Percentiles rank a stretch among this genome's conserved stretches.
Evolutionary conservation across 352 stramenopile species (phyloP).

Genomic region (Globisporangium abappressorium): DNA sequence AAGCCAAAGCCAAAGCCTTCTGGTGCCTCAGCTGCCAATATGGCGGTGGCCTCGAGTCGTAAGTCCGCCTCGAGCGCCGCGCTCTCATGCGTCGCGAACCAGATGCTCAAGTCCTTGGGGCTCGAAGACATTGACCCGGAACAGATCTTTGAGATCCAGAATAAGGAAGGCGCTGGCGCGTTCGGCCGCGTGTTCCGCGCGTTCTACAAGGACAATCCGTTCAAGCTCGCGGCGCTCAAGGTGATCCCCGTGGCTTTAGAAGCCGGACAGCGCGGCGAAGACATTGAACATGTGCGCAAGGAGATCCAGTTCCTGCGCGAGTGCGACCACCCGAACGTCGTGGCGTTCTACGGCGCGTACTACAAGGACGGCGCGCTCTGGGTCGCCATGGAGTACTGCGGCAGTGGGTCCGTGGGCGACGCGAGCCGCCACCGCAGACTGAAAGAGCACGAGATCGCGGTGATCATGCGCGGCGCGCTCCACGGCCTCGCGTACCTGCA

Average conservation of each 20-base stretch:
- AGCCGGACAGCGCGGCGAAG: conserved; percentile 56
- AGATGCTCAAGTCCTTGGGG: conserved; percentile 50
- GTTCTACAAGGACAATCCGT: conserved; percentile 42
- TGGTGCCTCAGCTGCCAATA: background rate
- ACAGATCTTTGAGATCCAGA: conserved; percentile 70
- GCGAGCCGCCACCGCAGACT: conserved; percentile 48
- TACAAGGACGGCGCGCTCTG: conserved; percentile 85
- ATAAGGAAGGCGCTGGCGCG: conserved; percentile 64
- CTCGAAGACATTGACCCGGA: conserved; percentile 60
- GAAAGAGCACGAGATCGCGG: conserved; percentile 65
- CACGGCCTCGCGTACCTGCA: conserved; percentile 85
- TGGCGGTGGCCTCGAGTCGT: background rate
- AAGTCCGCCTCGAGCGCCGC: conserved; percentile 1
- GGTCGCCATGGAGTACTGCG: conserved; percentile 90
- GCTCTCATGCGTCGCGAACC: conserved; percentile 15
- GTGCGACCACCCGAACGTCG: conserved; percentile 74
- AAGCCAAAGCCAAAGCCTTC: background rate
- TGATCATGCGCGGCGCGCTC: conserved; percentile 76
- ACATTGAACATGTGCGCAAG: conserved; percentile 63
- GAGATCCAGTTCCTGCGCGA: conserved; percentile 76
- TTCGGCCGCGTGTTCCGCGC: conserved; percentile 71
- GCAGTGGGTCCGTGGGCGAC: conserved; percentile 77
- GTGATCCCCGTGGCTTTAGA: conserved; percentile 69
- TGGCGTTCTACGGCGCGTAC: conserved; percentile 73
- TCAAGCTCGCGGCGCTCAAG: conserved; percentile 55